Conservation (phyloP, 148 eudicot species). For the Vaccinium macrocarpon region DNA sequence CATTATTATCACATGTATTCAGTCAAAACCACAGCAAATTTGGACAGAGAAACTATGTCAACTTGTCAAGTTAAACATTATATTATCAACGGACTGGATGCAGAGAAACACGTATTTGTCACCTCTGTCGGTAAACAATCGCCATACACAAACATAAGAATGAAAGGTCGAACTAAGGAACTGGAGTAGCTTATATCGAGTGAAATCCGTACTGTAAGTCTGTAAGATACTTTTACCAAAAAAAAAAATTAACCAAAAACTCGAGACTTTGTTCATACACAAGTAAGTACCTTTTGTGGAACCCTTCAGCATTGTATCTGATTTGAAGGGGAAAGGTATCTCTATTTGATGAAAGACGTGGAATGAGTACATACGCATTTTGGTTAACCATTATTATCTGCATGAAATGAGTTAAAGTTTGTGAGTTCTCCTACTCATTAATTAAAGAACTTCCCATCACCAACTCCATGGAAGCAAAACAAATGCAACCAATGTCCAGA, state of each 20-base stretch:
- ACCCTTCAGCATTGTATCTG: conserved; percentile 9
- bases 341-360: conserved; percentile 9
- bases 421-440: neutral
- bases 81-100: neutral
- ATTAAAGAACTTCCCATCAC: neutral
- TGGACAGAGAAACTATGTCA: neutral
- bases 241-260: neutral
- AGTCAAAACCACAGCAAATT: neutral
- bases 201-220: neutral
- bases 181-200: neutral
- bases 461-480: neutral
- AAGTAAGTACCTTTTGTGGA: conserved; percentile 9
- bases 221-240: neutral
- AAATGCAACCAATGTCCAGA: neutral
- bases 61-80: neutral
- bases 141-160: neutral
- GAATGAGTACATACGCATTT: neutral
- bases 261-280: neutral
- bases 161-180: neutral
- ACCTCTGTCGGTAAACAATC: neutral
- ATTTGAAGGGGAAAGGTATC: conserved; percentile 5
- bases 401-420: neutral
- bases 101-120: neutral
- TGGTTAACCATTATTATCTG: conserved; percentile 17
- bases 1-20: neutral